Percentiles rank a stretch among this genome's conserved stretches.
Evolutionary conservation across 192 early-diverging fungal species (phyloP).

Genomic region (Coemansia sp.): DNA sequence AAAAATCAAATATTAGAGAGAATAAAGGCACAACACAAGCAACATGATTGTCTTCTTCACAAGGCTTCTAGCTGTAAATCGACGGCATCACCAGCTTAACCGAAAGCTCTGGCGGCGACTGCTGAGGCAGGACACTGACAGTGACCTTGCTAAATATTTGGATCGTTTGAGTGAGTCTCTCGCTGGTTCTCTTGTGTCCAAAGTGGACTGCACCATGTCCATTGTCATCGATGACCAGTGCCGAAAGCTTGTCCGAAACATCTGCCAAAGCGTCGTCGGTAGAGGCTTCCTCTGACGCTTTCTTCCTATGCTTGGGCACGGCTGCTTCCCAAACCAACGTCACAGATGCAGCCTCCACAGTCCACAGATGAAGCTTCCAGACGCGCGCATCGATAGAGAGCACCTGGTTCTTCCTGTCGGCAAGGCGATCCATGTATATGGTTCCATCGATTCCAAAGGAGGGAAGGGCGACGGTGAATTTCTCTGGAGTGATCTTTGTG

Average conservation of each 20-base stretch:
- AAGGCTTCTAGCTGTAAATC: neutral
- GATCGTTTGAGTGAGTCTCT: slow-evolving; percentile 53
- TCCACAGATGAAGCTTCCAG: slow-evolving; percentile 38
- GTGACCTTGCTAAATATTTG: slow-evolving; percentile 80
- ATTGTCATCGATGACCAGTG: slow-evolving; percentile 16
- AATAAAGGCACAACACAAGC: slow-evolving; percentile 2
- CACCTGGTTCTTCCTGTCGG: slow-evolving; percentile 26
- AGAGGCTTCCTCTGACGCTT: neutral
- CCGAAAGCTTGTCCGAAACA: slow-evolving; percentile 28
- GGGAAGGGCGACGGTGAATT: slow-evolving; percentile 81
- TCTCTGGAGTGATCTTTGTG: slow-evolving; percentile 81
- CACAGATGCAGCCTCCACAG: slow-evolving; percentile 18
- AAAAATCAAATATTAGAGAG: neutral
- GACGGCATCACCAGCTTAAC: slow-evolving; percentile 17
- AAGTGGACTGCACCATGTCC: slow-evolving; percentile 29
- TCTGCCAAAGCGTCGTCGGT: slow-evolving; percentile 8
- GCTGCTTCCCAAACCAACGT: slow-evolving; percentile 27
- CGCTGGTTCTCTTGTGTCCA: slow-evolving; percentile 15
- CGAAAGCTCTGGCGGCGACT: slow-evolving; percentile 11
- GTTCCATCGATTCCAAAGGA: slow-evolving; percentile 85
- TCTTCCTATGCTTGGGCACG: neutral
- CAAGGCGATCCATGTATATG: slow-evolving; percentile 63
- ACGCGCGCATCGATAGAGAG: slow-evolving; percentile 16
- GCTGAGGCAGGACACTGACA: slow-evolving; percentile 48
- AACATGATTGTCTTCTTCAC: too few species aligned